A percentile compares a stretch with the other conserved stretches of the same genome.
Evolutionary conservation across 345 rosid genomes (phyloP).

Genomic region (Brassica nigra): DNA sequence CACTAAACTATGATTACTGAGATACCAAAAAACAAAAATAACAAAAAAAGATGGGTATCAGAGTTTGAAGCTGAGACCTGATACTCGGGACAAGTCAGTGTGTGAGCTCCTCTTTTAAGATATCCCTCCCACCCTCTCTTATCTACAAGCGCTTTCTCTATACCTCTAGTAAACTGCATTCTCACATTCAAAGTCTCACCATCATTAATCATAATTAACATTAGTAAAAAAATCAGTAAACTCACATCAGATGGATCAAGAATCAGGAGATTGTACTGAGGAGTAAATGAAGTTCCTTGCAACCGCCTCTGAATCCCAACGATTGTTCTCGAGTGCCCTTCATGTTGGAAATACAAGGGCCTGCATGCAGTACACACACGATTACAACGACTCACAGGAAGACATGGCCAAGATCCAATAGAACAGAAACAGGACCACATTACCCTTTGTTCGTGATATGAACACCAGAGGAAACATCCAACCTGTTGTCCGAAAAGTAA

Average conservation of each 20-base stretch:
- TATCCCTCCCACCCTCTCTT: constrained; percentile 67
- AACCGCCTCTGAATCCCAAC: constrained; percentile 69
- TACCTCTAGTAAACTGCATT: constrained; percentile 56
- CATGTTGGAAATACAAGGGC: constrained; percentile 86
- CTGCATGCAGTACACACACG: constrained; percentile 13
- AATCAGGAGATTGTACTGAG: constrained; percentile 59
- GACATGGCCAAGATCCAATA: neutral
- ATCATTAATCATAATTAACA: constrained; percentile 2
- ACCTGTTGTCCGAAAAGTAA: constrained; percentile 60
- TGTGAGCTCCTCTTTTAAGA: constrained; percentile 76
- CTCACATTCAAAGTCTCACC: constrained; percentile 16
- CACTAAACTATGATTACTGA: neutral
- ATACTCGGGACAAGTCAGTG: constrained; percentile 63
- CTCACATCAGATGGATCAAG: constrained; percentile 78
- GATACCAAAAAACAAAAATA: neutral
- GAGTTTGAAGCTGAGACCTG: constrained; percentile 53
- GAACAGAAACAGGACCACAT: constrained; percentile 16
- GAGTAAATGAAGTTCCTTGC: constrained; percentile 43
- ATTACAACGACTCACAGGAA: too few species aligned
- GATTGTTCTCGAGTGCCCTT: constrained; percentile 81
- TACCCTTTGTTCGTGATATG: constrained; percentile 54
- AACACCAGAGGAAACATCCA: constrained; percentile 42
- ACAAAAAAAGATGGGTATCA: neutral
- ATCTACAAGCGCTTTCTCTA: constrained; percentile 59
- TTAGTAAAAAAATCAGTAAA: constrained; percentile 8